Percentiles rank a stretch among this genome's conserved stretches.
phyloP scores from a whole-genome alignment of 73 alveolate genomes.

The Halteria grandinella region DNA sequence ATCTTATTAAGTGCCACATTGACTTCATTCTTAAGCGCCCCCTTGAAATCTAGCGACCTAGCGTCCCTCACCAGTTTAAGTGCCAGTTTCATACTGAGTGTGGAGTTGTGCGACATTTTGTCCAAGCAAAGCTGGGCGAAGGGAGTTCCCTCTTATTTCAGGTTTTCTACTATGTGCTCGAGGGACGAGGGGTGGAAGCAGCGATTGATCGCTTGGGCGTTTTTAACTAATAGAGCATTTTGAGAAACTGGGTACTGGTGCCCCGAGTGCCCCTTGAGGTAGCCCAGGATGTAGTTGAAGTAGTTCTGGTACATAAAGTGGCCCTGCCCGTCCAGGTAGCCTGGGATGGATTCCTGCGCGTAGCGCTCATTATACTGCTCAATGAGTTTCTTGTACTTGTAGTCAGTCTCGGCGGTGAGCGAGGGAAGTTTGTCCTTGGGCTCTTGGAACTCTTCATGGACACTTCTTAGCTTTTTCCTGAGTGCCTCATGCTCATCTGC shows the following conservation, averaged over 20 bases:
- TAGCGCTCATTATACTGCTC: background rate
- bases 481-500: background rate
- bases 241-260: background rate
- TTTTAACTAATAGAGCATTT: background rate
- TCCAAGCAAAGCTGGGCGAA: conserved; percentile 22
- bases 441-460: background rate
- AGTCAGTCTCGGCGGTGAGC: background rate
- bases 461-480: background rate
- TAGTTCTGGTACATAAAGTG: conserved; percentile 3
- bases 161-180: conserved; percentile 31
- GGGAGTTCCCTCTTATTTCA: conserved; percentile 10
- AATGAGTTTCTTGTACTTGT: background rate
- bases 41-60: conserved; percentile 10
- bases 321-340: background rate
- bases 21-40: conserved; percentile 22
- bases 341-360: background rate
- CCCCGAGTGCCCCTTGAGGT: background rate
- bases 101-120: conserved; percentile 21
- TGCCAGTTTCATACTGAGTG: conserved; percentile 51
- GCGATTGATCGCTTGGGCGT: conserved; percentile 23
- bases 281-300: background rate
- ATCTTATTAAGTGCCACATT: conserved; percentile 41
- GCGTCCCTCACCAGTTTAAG: conserved; percentile 41
- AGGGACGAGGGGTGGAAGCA: conserved; percentile 27
- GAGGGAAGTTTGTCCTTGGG: background rate